phyloP scores from a whole-genome alignment of 139 green algal species.

The Micractinium conductrix region DNA sequence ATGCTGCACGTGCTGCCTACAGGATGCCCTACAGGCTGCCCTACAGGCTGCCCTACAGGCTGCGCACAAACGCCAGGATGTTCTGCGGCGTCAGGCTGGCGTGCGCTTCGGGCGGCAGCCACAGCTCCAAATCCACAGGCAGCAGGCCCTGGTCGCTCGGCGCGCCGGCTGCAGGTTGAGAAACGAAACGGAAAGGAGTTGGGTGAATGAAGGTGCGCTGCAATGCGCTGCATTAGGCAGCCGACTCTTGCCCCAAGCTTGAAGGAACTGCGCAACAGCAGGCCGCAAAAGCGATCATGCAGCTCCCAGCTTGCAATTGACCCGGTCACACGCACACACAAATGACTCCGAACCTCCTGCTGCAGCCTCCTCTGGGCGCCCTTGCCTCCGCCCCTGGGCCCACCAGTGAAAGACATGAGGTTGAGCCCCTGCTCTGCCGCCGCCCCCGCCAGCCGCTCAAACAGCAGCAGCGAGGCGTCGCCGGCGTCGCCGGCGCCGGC shows the following conservation, averaged over 20 bases:
- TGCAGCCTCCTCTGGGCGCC: too few species aligned
- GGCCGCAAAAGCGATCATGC: too few species aligned
- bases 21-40: too few species aligned
- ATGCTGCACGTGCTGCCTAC: too few species aligned
- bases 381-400: too few species aligned
- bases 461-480: background rate
- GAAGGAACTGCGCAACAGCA: too few species aligned
- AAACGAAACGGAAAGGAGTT: too few species aligned
- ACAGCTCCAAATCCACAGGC: background rate
- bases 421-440: background rate
- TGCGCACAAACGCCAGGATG: background rate
- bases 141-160: background rate
- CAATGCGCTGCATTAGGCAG: background rate
- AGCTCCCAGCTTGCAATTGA: background rate
- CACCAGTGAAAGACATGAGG: background rate
- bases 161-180: background rate
- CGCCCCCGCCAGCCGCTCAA: background rate
- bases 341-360: too few species aligned
- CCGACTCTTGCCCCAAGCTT: background rate
- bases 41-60: too few species aligned
- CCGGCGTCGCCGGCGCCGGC: background rate
- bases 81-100: background rate
- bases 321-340: background rate
- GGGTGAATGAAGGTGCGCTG: too few species aligned
- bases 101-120: background rate